A percentile compares a stretch with the other conserved stretches of the same genome.
These are phyloP conservation scores for Trichomonas vaginalis DNA, from an alignment of 208 protist species.

Conservation along the genomic window DNA sequence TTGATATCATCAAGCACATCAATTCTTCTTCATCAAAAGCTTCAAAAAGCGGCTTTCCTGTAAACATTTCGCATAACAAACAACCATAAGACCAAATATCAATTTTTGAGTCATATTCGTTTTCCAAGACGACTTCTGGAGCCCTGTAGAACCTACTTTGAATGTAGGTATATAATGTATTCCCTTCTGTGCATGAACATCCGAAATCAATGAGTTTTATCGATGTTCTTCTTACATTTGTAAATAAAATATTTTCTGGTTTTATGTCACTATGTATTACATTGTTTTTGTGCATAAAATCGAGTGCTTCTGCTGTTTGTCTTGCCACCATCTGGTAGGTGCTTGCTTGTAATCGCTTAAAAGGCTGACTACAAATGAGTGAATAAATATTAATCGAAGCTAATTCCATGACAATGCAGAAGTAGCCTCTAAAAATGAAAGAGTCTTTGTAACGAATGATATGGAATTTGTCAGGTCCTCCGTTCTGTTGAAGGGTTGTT, in stretches of 20 bases:
- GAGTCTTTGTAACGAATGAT: background rate
- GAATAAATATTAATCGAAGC: background rate
- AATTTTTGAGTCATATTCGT: background rate
- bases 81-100: constrained; percentile 34
- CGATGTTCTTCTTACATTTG: background rate
- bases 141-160: constrained; percentile 20
- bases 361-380: background rate
- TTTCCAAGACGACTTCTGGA: background rate
- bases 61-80: constrained; percentile 30
- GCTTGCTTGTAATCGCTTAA: background rate
- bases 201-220: constrained; percentile 46
- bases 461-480: background rate
- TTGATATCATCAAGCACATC: background rate
- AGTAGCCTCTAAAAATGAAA: background rate
- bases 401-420: background rate
- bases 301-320: background rate
- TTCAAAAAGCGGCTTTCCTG: constrained; percentile 25
- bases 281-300: background rate
- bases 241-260: constrained; percentile 48
- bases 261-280: constrained; percentile 44
- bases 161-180: constrained; percentile 45
- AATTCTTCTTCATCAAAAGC: constrained; percentile 32
- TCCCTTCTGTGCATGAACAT: constrained; percentile 22
- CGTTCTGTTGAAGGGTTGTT: background rate
- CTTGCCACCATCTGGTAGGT: background rate